Conservation (phyloP, 768 basidiomycete genomes). For the Inosperma sp. region DNA sequence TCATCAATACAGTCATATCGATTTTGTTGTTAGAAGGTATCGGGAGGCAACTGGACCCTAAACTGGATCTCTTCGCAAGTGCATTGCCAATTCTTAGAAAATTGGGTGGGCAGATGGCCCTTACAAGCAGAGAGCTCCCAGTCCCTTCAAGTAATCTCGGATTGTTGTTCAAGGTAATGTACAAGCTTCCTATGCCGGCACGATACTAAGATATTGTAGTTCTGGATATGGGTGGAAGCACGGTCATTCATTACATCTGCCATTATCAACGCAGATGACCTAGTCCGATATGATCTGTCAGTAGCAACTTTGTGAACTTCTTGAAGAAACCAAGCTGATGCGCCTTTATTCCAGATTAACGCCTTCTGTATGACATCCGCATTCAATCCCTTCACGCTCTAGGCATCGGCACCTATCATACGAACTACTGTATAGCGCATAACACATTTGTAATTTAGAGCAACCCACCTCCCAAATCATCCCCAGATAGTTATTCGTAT, state of each 20-base stretch:
- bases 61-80: slow-evolving; percentile 91
- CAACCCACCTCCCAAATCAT: background rate
- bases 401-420: background rate
- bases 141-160: slow-evolving; percentile 71
- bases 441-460: background rate
- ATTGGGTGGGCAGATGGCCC: slow-evolving; percentile 87
- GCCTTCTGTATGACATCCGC: slow-evolving; percentile 8
- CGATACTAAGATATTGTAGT: slow-evolving; percentile 36
- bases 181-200: background rate
- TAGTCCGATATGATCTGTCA: slow-evolving; percentile 84
- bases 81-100: slow-evolving; percentile 91
- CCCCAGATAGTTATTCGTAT: no score
- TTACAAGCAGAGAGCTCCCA: slow-evolving; percentile 52
- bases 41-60: slow-evolving; percentile 88
- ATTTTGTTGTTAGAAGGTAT: slow-evolving; percentile 94
- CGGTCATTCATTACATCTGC: slow-evolving; percentile 79
- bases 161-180: slow-evolving; percentile 78
- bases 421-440: background rate
- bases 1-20: slow-evolving; percentile 95
- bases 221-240: slow-evolving; percentile 94
- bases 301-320: slow-evolving; percentile 21
- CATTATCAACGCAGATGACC: slow-evolving; percentile 75
- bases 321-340: background rate
- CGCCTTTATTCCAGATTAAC: slow-evolving; percentile 6
- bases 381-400: background rate